Percentiles rank a stretch among this genome's conserved stretches.
These are phyloP conservation scores for Cladorrhinum sp. DNA, from an alignment of 2,329 filamentous ascomycete species.

Conservation along the genomic window DNA sequence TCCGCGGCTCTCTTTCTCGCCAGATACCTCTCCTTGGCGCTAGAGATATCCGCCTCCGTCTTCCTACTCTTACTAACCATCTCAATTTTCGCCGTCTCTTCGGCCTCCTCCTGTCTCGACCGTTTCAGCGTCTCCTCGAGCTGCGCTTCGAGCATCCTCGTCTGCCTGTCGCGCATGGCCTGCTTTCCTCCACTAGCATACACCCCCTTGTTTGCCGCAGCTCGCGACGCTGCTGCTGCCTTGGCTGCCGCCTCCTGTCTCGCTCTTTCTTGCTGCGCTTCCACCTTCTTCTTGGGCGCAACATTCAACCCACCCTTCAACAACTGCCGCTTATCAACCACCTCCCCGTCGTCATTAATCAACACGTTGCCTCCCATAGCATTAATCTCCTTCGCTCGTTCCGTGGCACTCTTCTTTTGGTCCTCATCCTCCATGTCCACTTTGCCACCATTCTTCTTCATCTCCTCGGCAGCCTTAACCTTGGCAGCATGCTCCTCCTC, in stretches of 20 bases:
- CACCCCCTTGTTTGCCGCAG: conserved; percentile 35
- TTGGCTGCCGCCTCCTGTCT: conserved; percentile 30
- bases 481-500: conserved; percentile 68
- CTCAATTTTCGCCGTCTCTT: conserved; percentile 59
- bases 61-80: conserved; percentile 71
- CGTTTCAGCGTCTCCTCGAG: conserved; percentile 71
- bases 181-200: conserved; percentile 54
- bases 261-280: conserved; percentile 35
- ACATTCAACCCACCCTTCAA: conserved; percentile 74
- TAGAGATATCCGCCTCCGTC: conserved; percentile 71
- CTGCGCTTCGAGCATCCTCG: conserved; percentile 75
- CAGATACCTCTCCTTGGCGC: conserved; percentile 76
- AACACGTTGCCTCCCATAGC: conserved; percentile 59
- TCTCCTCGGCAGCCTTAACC: conserved; percentile 59
- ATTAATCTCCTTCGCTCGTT: conserved; percentile 66
- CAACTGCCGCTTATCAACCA: conserved; percentile 80
- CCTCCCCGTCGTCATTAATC: conserved; percentile 78
- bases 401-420: conserved; percentile 54
- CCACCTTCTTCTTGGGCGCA: conserved; percentile 56
- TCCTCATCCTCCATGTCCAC: conserved; percentile 33
- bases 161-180: conserved; percentile 72
- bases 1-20: conserved; percentile 73
- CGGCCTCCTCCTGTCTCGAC: conserved; percentile 65
- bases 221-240: conserved; percentile 29
- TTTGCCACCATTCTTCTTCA: conserved; percentile 19